Conservation (phyloP, 257 asterid genomes). For the Solanum rostratum region DNA sequence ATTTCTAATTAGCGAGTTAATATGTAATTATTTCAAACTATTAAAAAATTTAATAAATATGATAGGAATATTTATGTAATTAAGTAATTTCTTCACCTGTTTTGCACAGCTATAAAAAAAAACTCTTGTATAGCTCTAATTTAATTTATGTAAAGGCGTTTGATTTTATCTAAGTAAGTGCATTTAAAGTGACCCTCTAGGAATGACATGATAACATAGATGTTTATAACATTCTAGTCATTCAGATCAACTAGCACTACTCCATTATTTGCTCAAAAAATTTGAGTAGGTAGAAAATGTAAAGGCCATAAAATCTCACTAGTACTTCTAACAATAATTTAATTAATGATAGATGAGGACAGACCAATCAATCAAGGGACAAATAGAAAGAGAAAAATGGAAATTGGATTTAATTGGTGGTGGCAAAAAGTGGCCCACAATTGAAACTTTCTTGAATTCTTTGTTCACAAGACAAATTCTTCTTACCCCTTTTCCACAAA, state of each 20-base stretch:
- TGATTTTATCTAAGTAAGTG: neutral
- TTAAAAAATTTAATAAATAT: too few species aligned
- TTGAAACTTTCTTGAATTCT: neutral
- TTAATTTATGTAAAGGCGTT: too few species aligned
- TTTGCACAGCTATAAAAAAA: too few species aligned
- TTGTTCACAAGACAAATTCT: neutral
- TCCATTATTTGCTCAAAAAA: neutral
- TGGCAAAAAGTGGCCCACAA: neutral
- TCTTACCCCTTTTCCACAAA: constrained; percentile 3
- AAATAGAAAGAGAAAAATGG: neutral
- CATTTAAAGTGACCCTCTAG: neutral
- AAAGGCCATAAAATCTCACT: neutral
- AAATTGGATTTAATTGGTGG: neutral
- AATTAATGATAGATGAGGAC: neutral
- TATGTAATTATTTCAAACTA: too few species aligned
- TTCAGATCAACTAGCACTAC: neutral
- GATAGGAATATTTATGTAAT: too few species aligned
- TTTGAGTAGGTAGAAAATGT: neutral
- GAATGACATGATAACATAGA: neutral
- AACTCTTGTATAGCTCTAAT: too few species aligned
- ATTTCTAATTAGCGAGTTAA: too few species aligned
- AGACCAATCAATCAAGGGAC: neutral
- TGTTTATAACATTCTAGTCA: neutral
- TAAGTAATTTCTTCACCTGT: too few species aligned
- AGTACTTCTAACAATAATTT: neutral